Evolutionary conservation across 805 yeast species (phyloP).

Genomic region (Yamadazyma olivae): DNA sequence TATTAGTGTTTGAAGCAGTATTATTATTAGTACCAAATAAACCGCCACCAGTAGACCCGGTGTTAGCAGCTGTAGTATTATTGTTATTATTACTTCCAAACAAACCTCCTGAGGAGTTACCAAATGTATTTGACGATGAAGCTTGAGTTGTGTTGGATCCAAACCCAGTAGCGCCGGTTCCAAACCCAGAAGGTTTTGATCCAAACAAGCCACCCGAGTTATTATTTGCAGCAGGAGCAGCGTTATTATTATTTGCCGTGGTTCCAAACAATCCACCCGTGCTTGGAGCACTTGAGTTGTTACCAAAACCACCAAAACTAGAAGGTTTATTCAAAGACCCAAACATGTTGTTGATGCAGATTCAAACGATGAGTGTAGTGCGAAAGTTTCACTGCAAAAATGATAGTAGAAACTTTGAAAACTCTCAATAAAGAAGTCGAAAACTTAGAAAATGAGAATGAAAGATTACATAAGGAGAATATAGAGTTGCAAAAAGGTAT

Average conservation of each 20-base stretch:
- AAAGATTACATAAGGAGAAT: constrained; percentile 4
- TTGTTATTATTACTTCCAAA: constrained; percentile 13
- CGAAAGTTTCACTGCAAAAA: too few species aligned
- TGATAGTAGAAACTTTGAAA: not conserved
- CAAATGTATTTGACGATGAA: constrained; percentile 13
- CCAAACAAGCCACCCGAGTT: constrained; percentile 11
- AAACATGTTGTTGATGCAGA: too few species aligned
- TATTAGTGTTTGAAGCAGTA: constrained; percentile 5
- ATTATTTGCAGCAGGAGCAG: constrained; percentile 9
- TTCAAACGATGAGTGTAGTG: too few species aligned
- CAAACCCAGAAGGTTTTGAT: constrained; percentile 9
- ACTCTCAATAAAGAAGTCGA: not conserved
- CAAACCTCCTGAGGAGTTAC: too few species aligned
- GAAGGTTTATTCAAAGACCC: too few species aligned
- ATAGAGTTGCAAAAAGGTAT: constrained; percentile 18
- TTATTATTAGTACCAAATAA: constrained; percentile 9
- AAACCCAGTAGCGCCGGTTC: constrained; percentile 8
- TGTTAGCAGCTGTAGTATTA: constrained; percentile 1
- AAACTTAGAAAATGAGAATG: constrained; percentile 1
- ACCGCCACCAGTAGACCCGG: constrained; percentile 10
- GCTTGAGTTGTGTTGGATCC: too few species aligned
- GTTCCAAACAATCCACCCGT: constrained; percentile 12
- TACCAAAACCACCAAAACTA: too few species aligned
- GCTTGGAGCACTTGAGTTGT: too few species aligned
- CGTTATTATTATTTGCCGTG: constrained; percentile 1